Percentiles rank a stretch among this genome's conserved stretches.
phyloP scores from a whole-genome alignment of 176 grass and related monocot species.

The Triticum urartu region DNA sequence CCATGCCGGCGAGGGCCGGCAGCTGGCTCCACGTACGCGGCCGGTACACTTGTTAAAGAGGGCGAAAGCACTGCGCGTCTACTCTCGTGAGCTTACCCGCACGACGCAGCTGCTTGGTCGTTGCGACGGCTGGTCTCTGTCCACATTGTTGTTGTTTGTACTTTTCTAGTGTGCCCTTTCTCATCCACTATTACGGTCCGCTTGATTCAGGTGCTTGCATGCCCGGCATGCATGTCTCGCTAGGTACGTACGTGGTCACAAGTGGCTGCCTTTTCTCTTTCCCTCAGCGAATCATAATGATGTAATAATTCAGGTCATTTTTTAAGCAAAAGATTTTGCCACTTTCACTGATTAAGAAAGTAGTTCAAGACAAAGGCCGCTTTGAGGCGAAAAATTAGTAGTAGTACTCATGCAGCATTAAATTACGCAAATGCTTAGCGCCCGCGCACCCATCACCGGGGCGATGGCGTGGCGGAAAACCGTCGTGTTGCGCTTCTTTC shows the following conservation, averaged over 20 bases:
- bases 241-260: neutral
- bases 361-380: no score
- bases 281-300: neutral
- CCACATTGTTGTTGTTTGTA: conserved; percentile 7
- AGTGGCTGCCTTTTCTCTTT: neutral
- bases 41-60: neutral
- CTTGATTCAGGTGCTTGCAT: conserved; percentile 17
- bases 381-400: no score
- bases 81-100: conserved; percentile 25
- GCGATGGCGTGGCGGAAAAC: no score
- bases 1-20: neutral
- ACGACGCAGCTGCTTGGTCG: conserved; percentile 14
- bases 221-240: neutral
- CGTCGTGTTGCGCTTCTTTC: no score
- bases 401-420: no score
- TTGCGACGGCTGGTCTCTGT: conserved; percentile 13
- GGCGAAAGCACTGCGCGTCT: neutral
- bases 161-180: conserved; percentile 1
- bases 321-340: no score
- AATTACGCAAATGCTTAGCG: no score
- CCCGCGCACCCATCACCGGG: no score
- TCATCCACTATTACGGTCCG: neutral
- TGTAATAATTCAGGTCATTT: neutral
- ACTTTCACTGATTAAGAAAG: no score
- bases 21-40: neutral